These are phyloP conservation scores for Vitis rotundifolia DNA, from an alignment of 164 flowering plant genomes.

Conservation along the genomic window DNA sequence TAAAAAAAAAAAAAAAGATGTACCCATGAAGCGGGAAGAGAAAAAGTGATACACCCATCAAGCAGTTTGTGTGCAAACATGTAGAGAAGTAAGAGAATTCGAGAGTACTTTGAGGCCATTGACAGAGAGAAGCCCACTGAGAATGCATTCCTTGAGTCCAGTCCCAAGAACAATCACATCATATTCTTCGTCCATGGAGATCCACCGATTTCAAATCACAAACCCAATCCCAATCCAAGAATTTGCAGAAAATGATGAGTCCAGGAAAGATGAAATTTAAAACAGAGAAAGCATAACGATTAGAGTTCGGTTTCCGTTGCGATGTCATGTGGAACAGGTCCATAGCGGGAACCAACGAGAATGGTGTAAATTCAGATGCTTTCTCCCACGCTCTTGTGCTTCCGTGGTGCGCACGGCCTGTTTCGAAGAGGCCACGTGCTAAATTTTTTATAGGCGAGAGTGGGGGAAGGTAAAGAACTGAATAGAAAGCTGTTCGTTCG, in stretches of 20 bases:
- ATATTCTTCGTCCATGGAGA: conserved; percentile 54
- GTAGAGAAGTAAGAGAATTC: conserved; percentile 8
- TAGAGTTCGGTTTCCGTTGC: not conserved
- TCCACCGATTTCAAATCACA: not conserved
- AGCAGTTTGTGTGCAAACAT: conserved; percentile 25
- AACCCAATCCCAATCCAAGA: not conserved
- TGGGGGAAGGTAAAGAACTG: too few species aligned
- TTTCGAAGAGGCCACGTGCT: too few species aligned
- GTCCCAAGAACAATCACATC: conserved; percentile 62
- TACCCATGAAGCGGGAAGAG: not conserved
- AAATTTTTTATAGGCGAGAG: too few species aligned
- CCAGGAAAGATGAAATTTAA: not conserved
- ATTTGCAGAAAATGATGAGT: not conserved
- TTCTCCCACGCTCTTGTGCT: too few species aligned
- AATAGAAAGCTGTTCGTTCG: too few species aligned
- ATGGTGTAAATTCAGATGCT: not conserved
- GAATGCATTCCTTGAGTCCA: conserved; percentile 65
- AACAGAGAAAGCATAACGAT: not conserved
- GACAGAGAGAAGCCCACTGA: conserved; percentile 63
- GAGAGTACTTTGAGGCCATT: conserved; percentile 51
- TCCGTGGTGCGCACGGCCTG: too few species aligned
- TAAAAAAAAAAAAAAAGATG: too few species aligned
- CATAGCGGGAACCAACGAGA: conserved; percentile 27
- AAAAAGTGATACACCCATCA: conserved; percentile 40
- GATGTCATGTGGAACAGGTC: conserved; percentile 20